Percentiles rank a stretch among this genome's conserved stretches.
These are phyloP conservation scores for Calonectria fujianensis DNA, from an alignment of 2,329 filamentous ascomycete genomes.

Conservation along the genomic window DNA sequence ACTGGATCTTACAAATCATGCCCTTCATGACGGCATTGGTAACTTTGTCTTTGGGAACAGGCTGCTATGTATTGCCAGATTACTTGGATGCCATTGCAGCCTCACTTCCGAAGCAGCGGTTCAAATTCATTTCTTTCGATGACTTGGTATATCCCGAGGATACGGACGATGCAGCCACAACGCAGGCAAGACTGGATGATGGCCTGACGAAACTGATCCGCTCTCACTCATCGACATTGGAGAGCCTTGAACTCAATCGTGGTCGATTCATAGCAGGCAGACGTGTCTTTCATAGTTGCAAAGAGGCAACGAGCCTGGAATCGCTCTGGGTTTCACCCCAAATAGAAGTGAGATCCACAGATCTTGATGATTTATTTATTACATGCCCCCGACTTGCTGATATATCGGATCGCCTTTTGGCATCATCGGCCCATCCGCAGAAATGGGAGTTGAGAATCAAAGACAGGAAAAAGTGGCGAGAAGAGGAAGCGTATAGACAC, in stretches of 20 bases:
- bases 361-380: slow-evolving; percentile 18
- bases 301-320: slow-evolving; percentile 23
- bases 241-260: not conserved
- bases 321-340: not conserved
- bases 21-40: slow-evolving; percentile 23
- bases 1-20: slow-evolving; percentile 15
- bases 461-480: not conserved
- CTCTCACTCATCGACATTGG: slow-evolving; percentile 27
- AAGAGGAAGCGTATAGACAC: not conserved
- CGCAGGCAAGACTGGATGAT: not conserved
- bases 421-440: not conserved
- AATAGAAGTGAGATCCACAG: not conserved
- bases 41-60: not conserved
- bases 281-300: slow-evolving; percentile 12
- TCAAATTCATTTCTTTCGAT: not conserved
- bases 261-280: not conserved
- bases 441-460: slow-evolving; percentile 24
- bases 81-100: slow-evolving; percentile 20
- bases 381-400: slow-evolving; percentile 34
- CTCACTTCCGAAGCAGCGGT: not conserved
- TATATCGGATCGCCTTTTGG: not conserved
- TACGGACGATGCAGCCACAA: not conserved
- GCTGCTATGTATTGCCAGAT: not conserved
- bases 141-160: slow-evolving; percentile 7
- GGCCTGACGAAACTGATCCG: slow-evolving; percentile 9